Conservation (phyloP, 176 grass and related monocot species). For the Bothriochloa decipiens region DNA sequence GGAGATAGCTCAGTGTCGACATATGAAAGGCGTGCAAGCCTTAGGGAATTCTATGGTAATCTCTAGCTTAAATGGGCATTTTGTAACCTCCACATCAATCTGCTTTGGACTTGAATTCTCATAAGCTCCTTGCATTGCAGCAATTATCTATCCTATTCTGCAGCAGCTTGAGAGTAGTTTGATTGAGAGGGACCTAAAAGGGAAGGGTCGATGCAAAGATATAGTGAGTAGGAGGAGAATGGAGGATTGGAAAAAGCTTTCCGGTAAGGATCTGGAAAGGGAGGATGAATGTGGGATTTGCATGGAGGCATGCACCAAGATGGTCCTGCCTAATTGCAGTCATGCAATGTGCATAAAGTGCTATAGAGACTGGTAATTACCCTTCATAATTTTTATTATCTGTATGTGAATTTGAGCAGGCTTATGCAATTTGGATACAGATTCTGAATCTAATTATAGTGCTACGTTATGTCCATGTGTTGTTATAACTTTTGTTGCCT, state of each 20-base stretch:
- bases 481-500: neutral
- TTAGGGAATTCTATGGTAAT: conserved; percentile 78
- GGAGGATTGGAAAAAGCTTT: conserved; percentile 65
- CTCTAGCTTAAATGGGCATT: neutral
- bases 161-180: conserved; percentile 67
- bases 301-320: conserved; percentile 77
- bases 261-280: conserved; percentile 64
- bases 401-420: neutral
- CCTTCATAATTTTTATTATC: neutral
- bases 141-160: conserved; percentile 77
- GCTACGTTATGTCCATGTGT: neutral
- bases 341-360: conserved; percentile 89
- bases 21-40: conserved; percentile 68
- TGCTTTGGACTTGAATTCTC: conserved; percentile 20
- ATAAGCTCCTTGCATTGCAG: conserved; percentile 47
- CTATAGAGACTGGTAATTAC: conserved; percentile 70
- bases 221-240: conserved; percentile 54
- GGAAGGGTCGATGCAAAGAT: conserved; percentile 60
- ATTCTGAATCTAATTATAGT: neutral
- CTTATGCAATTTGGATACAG: neutral
- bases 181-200: conserved; percentile 51
- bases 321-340: conserved; percentile 79
- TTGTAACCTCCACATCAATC: neutral
- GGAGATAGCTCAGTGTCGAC: conserved; percentile 63
- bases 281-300: conserved; percentile 82